phyloP scores from a whole-genome alignment of 2,329 filamentous ascomycete species.

The Exutisphaerella laricina region DNA sequence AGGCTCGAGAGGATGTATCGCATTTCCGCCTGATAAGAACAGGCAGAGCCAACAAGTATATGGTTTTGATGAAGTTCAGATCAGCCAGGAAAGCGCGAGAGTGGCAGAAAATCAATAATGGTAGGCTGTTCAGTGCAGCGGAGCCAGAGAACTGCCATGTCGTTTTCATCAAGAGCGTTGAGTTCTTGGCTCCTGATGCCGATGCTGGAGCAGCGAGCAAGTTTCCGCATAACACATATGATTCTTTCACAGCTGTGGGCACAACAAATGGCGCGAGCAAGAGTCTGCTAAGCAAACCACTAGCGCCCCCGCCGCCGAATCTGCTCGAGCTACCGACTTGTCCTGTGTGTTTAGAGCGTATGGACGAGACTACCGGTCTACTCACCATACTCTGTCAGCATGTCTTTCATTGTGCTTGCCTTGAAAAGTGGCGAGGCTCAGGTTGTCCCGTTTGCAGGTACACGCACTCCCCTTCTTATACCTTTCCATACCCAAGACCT shows the following conservation, averaged over 20 bases:
- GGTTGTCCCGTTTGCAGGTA: conserved; percentile 95
- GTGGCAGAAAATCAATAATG: conserved; percentile 86
- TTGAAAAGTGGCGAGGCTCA: conserved; percentile 91
- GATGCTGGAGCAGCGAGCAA: conserved; percentile 48
- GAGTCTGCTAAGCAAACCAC: conserved; percentile 48
- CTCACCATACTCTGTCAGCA: conserved; percentile 97
- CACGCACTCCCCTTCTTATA: conserved; percentile 57
- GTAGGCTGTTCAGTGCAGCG: conserved; percentile 71
- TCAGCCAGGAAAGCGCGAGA: conserved; percentile 65
- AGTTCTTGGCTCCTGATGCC: conserved; percentile 61
- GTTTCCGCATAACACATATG: conserved; percentile 56
- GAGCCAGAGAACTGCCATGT: conserved; percentile 91
- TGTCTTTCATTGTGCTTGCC: conserved; percentile 92
- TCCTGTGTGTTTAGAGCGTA: conserved; percentile 91
- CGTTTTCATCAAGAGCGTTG: conserved; percentile 88
- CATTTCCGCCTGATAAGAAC: conserved; percentile 96
- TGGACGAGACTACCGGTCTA: conserved; percentile 94
- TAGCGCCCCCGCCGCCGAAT: conserved; percentile 72
- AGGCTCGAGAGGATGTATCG: conserved; percentile 77
- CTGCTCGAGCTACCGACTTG: conserved; percentile 91
- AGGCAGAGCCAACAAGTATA: conserved; percentile 79
- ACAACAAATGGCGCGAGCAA: conserved; percentile 32
- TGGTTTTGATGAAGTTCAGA: conserved; percentile 92
- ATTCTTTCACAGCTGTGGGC: conserved; percentile 51
- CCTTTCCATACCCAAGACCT: conserved; percentile 33